These are phyloP conservation scores for Sporisorium iseilematis-ciliati DNA, from an alignment of 1,284 basidiomycete species.

Conservation along the genomic window DNA sequence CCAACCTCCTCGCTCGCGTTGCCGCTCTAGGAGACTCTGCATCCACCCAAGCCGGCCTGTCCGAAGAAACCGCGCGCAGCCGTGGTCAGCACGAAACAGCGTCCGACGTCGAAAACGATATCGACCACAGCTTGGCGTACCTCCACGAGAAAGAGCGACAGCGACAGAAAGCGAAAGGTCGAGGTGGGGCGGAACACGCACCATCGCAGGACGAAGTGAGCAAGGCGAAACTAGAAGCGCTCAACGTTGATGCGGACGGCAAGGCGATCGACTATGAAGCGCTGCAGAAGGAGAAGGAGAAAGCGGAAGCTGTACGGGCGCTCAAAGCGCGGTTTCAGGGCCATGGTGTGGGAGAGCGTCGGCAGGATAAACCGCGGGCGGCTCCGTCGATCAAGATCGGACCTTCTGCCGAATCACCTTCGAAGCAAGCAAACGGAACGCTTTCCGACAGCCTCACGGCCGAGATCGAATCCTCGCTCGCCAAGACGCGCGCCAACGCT, in stretches of 20 bases:
- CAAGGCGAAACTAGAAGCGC: slow-evolving; percentile 11
- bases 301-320: slow-evolving; percentile 57
- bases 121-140: slow-evolving; percentile 56
- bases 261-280: slow-evolving; percentile 48
- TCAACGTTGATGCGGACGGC: slow-evolving; percentile 30
- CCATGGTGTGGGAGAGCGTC: slow-evolving; percentile 44
- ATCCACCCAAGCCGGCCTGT: slow-evolving; percentile 36
- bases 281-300: slow-evolving; percentile 56
- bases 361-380: slow-evolving; percentile 12
- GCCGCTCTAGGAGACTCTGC: slow-evolving; percentile 50
- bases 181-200: slow-evolving; percentile 7
- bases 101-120: slow-evolving; percentile 56
- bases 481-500: slow-evolving; percentile 15
- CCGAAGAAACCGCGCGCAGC: slow-evolving; percentile 30
- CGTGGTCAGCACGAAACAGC: slow-evolving; percentile 48
- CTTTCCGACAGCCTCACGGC: slow-evolving; percentile 29
- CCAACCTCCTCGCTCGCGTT: slow-evolving; percentile 54
- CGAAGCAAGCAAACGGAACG: neutral
- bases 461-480: slow-evolving; percentile 42
- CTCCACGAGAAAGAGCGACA: slow-evolving; percentile 52
- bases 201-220: neutral
- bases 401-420: neutral
- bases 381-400: slow-evolving; percentile 47
- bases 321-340: slow-evolving; percentile 54
- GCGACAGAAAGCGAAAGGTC: slow-evolving; percentile 42